Base-by-base conservation (phyloP, 2,329 filamentous ascomycete species). In the Penicillium sp. region DNA sequence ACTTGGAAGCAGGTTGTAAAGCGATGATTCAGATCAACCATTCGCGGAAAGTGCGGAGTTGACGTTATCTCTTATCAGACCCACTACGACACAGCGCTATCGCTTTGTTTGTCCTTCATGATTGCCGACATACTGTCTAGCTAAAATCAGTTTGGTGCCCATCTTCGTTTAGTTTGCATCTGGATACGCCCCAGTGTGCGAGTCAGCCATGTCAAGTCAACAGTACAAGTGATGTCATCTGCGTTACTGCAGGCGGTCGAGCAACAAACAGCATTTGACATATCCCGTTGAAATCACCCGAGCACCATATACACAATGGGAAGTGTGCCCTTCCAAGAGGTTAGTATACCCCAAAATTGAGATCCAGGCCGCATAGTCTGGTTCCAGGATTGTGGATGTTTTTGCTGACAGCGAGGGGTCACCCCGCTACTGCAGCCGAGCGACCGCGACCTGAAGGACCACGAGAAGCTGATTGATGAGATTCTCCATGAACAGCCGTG, bases 181-280 rank as follows among this genome's bases (percentile, higher is more conserved):
- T 45, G 8, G 20, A 41, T n/a, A n/a, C 42, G 29, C 23, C 48
- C n/a, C 53, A 40, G 22, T 25, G 22, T 23, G 43, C 29, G 35
- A 51, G 33, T 49, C 25, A 41, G 43, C 40, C 26, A 58, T 60
- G 55, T 40, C 37, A 51, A n/a, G 44, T 46, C 22, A 41, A 37
- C 31, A 18, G 31, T 23, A 15, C 27, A 53, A 46, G 59, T 65
- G 61, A 65, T 62, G 61, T 64, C 61, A 64, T 62, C 40, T 27
- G 44, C 45, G 31, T 53, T 40, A 57, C 51, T 44, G 53, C 51
- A 56, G 50, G 46, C 43, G 55, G 41, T 37, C 47, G 35, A 56
- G 45, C 50, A 51, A 53, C 41, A 29, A 45, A 25, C 44, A 49
- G 27, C 51, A 57, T 33, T 33, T 15, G 23, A 20, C 31, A 15